A percentile compares a stretch with the other conserved stretches of the same genome.
phyloP scores from a whole-genome alignment of 176 grass and related monocot species.

The Phragmites australis region DNA sequence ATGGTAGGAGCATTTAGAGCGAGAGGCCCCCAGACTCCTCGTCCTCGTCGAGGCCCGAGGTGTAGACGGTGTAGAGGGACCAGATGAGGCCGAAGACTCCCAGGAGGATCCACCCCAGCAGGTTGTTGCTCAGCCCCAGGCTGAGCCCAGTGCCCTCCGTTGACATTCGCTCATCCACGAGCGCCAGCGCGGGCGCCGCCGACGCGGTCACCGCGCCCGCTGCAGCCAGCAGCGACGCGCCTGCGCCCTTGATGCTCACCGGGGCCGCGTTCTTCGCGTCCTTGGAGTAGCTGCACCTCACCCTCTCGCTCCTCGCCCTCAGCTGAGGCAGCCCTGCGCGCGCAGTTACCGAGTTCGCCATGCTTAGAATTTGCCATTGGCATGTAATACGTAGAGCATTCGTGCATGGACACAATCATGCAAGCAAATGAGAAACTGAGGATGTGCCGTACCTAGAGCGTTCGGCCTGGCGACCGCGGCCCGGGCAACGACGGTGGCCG shows the following conservation, averaged over 20 bases:
- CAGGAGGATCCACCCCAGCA: slow-evolving; percentile 83
- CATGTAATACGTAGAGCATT: background rate
- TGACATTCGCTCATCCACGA: slow-evolving; percentile 90
- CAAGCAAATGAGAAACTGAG: background rate
- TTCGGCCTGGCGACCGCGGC: slow-evolving; percentile 40
- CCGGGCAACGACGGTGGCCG: slow-evolving; percentile 52
- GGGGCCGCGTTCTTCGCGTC: slow-evolving; percentile 40
- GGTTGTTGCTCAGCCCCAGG: slow-evolving; percentile 94
- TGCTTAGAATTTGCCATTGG: background rate
- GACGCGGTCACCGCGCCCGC: slow-evolving; percentile 47
- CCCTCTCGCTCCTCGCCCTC: slow-evolving; percentile 52
- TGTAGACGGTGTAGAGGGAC: slow-evolving; percentile 90
- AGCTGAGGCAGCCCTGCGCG: slow-evolving; percentile 71
- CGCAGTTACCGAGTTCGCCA: background rate
- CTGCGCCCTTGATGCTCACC: slow-evolving; percentile 11
- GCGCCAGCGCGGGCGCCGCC: slow-evolving; percentile 68
- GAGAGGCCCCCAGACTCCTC: slow-evolving; percentile 90
- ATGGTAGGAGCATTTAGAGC: slow-evolving; percentile 39
- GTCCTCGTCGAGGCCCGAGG: slow-evolving; percentile 86
- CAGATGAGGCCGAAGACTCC: slow-evolving; percentile 93
- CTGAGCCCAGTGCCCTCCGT: slow-evolving; percentile 97
- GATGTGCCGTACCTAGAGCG: slow-evolving; percentile 42
- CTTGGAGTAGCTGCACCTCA: slow-evolving; percentile 70
- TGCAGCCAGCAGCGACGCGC: slow-evolving; percentile 46
- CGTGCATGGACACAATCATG: background rate